Conservation (phyloP, 2,329 filamentous ascomycete species). For the Fusarium sp. region DNA sequence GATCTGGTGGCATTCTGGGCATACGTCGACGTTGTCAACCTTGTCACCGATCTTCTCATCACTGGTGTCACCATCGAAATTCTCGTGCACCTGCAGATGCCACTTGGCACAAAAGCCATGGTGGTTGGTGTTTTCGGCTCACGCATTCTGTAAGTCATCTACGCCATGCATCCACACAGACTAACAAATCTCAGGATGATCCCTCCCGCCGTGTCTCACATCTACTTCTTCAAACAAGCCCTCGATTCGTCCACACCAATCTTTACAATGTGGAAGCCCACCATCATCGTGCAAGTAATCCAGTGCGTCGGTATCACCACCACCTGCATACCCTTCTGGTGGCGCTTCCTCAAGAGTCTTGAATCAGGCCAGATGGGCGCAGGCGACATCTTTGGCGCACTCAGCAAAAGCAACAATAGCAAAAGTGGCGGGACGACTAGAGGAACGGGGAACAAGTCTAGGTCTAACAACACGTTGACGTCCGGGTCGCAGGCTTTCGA, state of each 20-base stretch:
- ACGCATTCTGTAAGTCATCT: conserved; percentile 2
- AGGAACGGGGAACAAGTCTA: neutral
- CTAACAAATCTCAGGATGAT: conserved; percentile 3
- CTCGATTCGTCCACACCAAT: neutral
- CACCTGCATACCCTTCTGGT: conserved; percentile 19
- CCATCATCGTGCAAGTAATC: conserved; percentile 7
- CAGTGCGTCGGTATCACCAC: conserved; percentile 16
- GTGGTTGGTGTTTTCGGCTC: conserved; percentile 12
- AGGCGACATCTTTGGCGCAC: conserved; percentile 3
- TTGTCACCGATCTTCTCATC: neutral
- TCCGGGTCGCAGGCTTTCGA: conserved; percentile 12
- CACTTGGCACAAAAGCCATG: conserved; percentile 2
- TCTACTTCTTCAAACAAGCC: neutral
- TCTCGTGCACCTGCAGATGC: neutral
- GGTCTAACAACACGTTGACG: conserved; percentile 2
- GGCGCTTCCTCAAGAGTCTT: conserved; percentile 17
- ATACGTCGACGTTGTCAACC: neutral
- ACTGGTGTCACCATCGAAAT: neutral
- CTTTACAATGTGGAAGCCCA: conserved; percentile 19
- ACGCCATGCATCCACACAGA: fast-evolving
- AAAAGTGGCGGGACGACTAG: neutral
- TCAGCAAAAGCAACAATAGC: conserved; percentile 10
- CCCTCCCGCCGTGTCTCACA: conserved; percentile 5
- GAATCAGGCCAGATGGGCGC: conserved; percentile 17
- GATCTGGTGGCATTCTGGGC: conserved; percentile 14